These are phyloP conservation scores for Colletotrichum graminicola DNA, from an alignment of 2,329 filamentous ascomycete genomes.

Conservation along the genomic window DNA sequence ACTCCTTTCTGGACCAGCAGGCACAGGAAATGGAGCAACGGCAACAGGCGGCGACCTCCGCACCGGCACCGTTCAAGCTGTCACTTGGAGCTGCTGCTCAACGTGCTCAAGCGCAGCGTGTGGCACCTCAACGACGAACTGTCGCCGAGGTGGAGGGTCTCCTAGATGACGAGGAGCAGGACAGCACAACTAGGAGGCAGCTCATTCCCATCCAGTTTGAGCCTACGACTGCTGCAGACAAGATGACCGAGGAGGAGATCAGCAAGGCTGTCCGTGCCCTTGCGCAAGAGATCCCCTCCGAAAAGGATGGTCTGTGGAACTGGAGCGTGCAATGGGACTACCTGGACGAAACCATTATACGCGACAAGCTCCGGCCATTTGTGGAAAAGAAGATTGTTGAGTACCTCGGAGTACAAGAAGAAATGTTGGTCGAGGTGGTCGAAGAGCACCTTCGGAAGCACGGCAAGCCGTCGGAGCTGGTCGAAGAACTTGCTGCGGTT, in stretches of 20 bases:
- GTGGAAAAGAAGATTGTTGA: conserved; percentile 99
- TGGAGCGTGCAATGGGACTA: conserved; percentile 95
- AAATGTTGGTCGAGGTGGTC: conserved; percentile 93
- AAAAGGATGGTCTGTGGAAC: conserved; percentile 88
- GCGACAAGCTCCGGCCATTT: conserved; percentile 91
- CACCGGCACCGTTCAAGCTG: conserved; percentile 87
- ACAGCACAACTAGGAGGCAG: conserved; percentile 76
- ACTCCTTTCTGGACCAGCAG: conserved; percentile 89
- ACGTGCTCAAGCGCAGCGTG: conserved; percentile 70
- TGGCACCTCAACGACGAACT: conserved; percentile 75
- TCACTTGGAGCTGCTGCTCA: conserved; percentile 91
- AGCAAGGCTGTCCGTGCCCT: conserved; percentile 84
- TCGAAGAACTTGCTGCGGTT: conserved; percentile 87
- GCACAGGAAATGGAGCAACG: conserved; percentile 78
- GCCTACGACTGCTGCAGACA: conserved; percentile 71
- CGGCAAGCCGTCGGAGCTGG: conserved; percentile 81
- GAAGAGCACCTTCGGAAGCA: conserved; percentile 86
- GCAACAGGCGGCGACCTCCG: conserved; percentile 51
- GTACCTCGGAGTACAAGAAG: conserved; percentile 94
- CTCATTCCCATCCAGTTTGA: conserved; percentile 88
- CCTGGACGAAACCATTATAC: conserved; percentile 83
- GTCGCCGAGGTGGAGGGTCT: conserved; percentile 95
- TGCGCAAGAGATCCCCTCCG: conserved; percentile 89
- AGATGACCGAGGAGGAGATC: conserved; percentile 88
- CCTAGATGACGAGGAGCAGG: conserved; percentile 93